Evolutionary conservation across 2,329 filamentous ascomycete species (phyloP), one percentile per base, ranked within the genome.

Genomic region (Aspergillus latus): DNA sequence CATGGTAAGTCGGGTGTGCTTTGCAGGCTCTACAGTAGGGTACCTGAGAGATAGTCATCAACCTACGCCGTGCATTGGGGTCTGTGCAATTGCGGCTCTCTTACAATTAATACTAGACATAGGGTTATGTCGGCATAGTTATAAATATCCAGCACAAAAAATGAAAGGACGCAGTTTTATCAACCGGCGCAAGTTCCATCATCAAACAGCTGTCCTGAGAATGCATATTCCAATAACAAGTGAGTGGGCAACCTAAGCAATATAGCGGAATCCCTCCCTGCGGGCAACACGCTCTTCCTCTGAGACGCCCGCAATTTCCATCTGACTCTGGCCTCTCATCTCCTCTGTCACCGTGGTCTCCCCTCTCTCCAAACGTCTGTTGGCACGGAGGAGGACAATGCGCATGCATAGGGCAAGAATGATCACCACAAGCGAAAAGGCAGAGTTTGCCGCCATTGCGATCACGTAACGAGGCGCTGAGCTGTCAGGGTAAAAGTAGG

Each of bases 291-390:
- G 32, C 29, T 49, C 47, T 29, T 49, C 47, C 11, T 40, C 47
- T 3, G 47, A 29, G 13, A 49, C 15, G 8, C 47, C 47, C 13
- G 47, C 47, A 49, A 49, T 49, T 28, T 49, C 47, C n/a, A 30
- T 34, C 30, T 49, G 47, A 40, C 47, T 49, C 36, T 49, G 30
- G 15, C 47, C 47, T 9, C 32, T 49, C 47, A 49, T 49, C 16
- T 49, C 47, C 34, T 40, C 34, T 10, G 47, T 26, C 8, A 49
- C 47, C 9, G 47, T 36, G 1, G 47, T 21, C 16, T 49, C 47
- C n/a, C 47, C 47, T 7, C 47, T 16, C 29, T 49, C 47, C 1
- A 49, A 13, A 16, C 47, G 47, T 16, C 29, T 39, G 32, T 49
- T 49, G 10, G 47, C 47, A 6, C 47, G n/a, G 21, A 49, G 47